Evolutionary conservation across 208 protist genomes (phyloP), one percentile per base, ranked within the genome.

Genomic region (Leishmania aethiopica): DNA sequence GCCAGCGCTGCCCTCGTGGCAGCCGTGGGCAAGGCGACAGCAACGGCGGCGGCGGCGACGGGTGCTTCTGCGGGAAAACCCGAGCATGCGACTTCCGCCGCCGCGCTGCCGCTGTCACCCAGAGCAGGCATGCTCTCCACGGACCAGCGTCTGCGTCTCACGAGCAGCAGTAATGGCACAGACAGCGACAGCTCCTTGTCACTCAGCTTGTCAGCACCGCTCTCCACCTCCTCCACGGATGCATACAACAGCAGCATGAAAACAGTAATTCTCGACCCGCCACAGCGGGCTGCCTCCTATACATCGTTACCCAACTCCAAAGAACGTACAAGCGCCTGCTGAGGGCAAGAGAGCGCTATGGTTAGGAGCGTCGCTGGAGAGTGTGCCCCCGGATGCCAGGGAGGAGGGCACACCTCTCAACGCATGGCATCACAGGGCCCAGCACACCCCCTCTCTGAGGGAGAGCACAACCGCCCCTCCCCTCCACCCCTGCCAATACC

Each of bases 251-350:
- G 37, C 37, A 71, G 17, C 66, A 28, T 35, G 37, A 71, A 32
- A 3, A 11, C 19, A n/a, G 37, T 28, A 2, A 32, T 71, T 32
- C 66, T 45, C 17, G 37, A 45, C 17, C 3, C 19, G 66, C 66
- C 66, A 32, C 60, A 75, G 40, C 72, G 64, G 0, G 47, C 53
- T 3, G 49, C 74, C 60, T 83, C 80, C 37, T 83, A 74, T 47
- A 49, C 81, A 4, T 67, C 69, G 19, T 73, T 71, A 35, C 81
- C 77, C 5, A 78, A 73, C 77, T 81, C 67, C 4, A 32, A 40
- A 3, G 40, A 85, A 40, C 70, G 79, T 42, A 85, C 81, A 11
- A 69, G 28, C 25, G 40, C 40, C 11, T 72, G 80, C 17, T 80
- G 51, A 76, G 45, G 49, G 71, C 6, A 28, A 55, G 66, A 17